A percentile compares a stretch with the other conserved stretches of the same genome.
Evolutionary conservation across 495 filamentous ascomycete species (phyloP).

Genomic region (Cenococcum geophilum): DNA sequence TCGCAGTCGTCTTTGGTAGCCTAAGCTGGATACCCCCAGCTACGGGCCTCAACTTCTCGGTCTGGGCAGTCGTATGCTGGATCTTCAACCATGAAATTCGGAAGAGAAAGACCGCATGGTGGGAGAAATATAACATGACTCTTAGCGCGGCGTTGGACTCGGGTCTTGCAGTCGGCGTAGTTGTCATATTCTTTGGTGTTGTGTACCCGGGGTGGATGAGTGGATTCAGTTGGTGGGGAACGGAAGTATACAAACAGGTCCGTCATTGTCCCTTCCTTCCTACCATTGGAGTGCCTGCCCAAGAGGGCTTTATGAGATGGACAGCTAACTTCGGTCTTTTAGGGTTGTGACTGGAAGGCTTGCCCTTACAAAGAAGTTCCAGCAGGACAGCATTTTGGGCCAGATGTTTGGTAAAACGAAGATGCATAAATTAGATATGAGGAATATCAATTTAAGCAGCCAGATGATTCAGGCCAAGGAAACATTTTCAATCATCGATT

Average conservation of each 20-base stretch:
- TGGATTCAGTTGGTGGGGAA: slow-evolving; percentile 37
- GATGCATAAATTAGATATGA: no score
- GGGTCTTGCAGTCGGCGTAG: slow-evolving; percentile 68
- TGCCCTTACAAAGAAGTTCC: slow-evolving; percentile 30
- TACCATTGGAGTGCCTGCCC: neutral
- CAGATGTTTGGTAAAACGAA: slow-evolving; percentile 25
- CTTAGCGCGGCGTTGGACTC: slow-evolving; percentile 77
- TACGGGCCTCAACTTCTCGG: slow-evolving; percentile 75
- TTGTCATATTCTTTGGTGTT: slow-evolving; percentile 77
- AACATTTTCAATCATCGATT: no score
- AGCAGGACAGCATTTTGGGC: slow-evolving; percentile 28
- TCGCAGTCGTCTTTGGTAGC: slow-evolving; percentile 66
- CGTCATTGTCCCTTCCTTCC: slow-evolving; percentile 1
- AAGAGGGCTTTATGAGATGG: neutral
- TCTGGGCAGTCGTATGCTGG: slow-evolving; percentile 76
- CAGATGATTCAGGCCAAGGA: no score
- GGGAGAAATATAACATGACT: slow-evolving; percentile 87
- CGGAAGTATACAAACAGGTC: slow-evolving; percentile 36
- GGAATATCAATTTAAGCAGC: no score
- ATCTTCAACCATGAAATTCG: slow-evolving; percentile 73
- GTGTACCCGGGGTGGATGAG: slow-evolving; percentile 61
- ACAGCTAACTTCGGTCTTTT: neutral
- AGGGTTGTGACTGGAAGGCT: slow-evolving; percentile 37
- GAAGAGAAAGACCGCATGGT: slow-evolving; percentile 62
- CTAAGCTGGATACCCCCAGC: slow-evolving; percentile 79